These are phyloP conservation scores for Ramularia endophylla DNA, from an alignment of 2,329 filamentous ascomycete genomes.

Conservation along the genomic window DNA sequence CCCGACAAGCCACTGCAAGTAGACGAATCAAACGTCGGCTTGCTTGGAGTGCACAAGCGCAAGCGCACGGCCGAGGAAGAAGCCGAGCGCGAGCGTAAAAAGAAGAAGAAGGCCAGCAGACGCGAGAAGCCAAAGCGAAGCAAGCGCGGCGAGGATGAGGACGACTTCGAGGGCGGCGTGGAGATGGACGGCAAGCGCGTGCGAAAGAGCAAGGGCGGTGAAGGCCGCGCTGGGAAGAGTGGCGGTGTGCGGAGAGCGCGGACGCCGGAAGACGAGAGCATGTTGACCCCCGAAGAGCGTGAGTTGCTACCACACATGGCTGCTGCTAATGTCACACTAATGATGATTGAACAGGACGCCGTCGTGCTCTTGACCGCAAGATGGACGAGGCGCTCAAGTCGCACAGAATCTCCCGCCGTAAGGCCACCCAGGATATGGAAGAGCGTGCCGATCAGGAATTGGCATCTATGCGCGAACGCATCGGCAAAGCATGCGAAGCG, in stretches of 20 bases:
- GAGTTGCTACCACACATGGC: conserved; percentile 31
- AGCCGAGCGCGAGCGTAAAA: conserved; percentile 49
- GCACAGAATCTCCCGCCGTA: conserved; percentile 67
- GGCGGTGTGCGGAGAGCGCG: conserved; percentile 30
- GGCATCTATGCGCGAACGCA: conserved; percentile 76
- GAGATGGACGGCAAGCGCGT: conserved; percentile 50
- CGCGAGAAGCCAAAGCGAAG: conserved; percentile 20
- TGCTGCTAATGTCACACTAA: conserved; percentile 13
- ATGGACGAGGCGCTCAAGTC: conserved; percentile 88
- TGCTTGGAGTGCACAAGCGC: conserved; percentile 58
- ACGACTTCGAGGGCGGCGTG: conserved; percentile 35
- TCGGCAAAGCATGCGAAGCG: conserved; percentile 82
- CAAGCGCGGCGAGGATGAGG: conserved; percentile 14
- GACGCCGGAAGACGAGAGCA: conserved; percentile 67
- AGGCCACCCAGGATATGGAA: conserved; percentile 88
- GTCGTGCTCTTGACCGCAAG: conserved; percentile 75
- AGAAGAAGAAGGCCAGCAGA: conserved; percentile 23
- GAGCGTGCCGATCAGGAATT: conserved; percentile 87
- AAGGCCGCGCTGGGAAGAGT: conserved; percentile 45
- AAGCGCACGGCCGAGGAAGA: conserved; percentile 58
- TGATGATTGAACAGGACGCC: conserved; percentile 48
- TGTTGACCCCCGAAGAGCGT: conserved; percentile 78
- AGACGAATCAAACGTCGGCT: conserved; percentile 55
- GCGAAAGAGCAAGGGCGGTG: conserved; percentile 43
- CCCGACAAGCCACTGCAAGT: conserved; percentile 55